Percentiles rank a stretch among this genome's conserved stretches.
phyloP scores from a whole-genome alignment of 257 asterid species.

The Nicotiana tabacum region DNA sequence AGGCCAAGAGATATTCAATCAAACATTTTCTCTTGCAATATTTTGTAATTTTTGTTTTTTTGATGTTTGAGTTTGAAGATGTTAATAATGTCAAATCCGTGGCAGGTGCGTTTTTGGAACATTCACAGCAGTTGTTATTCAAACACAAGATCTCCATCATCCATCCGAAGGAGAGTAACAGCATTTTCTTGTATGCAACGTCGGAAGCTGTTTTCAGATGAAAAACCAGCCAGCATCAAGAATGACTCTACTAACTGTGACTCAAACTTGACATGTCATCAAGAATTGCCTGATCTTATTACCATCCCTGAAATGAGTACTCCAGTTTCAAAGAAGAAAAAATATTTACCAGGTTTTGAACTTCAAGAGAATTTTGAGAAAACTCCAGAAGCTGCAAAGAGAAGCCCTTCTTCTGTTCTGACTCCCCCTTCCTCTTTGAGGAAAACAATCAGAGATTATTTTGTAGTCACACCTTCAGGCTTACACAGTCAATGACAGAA shows the following conservation, averaged over 20 bases:
- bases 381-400: conserved; percentile 51
- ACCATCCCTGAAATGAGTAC: conserved; percentile 41
- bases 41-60: background rate
- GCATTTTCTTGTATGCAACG: conserved; percentile 50
- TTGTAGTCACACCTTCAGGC: conserved; percentile 39
- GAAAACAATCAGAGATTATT: conserved; percentile 79
- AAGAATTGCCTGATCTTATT: conserved; percentile 26
- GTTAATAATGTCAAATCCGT: background rate
- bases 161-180: conserved; percentile 67
- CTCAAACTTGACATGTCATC: conserved; percentile 8
- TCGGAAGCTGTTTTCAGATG: conserved; percentile 59
- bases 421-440: conserved; percentile 79
- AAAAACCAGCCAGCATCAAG: conserved; percentile 22
- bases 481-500: background rate
- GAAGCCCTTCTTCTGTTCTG: conserved; percentile 88
- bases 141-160: conserved; percentile 68
- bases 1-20: background rate
- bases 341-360: conserved; percentile 30
- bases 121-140: conserved; percentile 68
- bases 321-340: conserved; percentile 60
- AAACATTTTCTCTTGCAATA: background rate
- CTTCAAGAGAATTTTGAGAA: conserved; percentile 33
- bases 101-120: conserved; percentile 78
- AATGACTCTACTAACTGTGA: conserved; percentile 12
- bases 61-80: background rate